A percentile compares a stretch with the other conserved stretches of the same genome.
phyloP scores from a whole-genome alignment of 345 rosid genomes.

The Hypericum perforatum region DNA sequence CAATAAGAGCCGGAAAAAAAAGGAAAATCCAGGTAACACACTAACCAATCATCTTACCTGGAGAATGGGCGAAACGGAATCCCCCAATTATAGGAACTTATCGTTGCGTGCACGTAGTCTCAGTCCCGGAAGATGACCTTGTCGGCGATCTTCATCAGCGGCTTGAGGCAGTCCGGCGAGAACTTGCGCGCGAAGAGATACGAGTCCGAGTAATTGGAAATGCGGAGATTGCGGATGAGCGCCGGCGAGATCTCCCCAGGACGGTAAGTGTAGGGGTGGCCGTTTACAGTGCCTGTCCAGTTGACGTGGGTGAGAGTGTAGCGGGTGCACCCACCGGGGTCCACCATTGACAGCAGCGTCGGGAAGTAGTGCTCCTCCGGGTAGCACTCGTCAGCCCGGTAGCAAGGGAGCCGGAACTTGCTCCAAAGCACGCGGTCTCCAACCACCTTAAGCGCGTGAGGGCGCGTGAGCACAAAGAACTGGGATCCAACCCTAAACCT shows the following conservation, averaged over 20 bases:
- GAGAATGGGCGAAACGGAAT: too few species aligned
- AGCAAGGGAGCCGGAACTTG: constrained; percentile 74
- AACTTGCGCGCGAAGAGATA: constrained; percentile 86
- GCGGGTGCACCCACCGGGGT: constrained; percentile 55
- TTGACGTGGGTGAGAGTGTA: constrained; percentile 73
- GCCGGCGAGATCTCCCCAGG: constrained; percentile 45
- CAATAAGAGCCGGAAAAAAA: too few species aligned
- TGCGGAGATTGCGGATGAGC: constrained; percentile 46
- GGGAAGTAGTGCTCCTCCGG: constrained; percentile 99
- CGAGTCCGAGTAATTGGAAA: constrained; percentile 59
- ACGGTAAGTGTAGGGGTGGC: constrained; percentile 72
- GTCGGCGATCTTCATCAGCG: constrained; percentile 65
- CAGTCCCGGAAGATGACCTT: constrained; percentile 76
- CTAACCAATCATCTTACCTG: too few species aligned
- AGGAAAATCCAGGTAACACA: too few species aligned
- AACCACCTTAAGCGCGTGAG: constrained; percentile 58
- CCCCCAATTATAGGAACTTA: too few species aligned
- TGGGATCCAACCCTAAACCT: constrained; percentile 80
- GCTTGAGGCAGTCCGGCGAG: constrained; percentile 74
- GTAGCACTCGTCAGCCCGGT: constrained; percentile 59
- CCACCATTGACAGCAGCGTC: constrained; percentile 70
- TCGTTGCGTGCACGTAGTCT: constrained; percentile 1
- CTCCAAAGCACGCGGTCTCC: constrained; percentile 67
- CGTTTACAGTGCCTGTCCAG: constrained; percentile 82
- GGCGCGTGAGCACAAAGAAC: constrained; percentile 75